Conservation (phyloP, 139 green algal species). For the Picochlorum sp. region DNA sequence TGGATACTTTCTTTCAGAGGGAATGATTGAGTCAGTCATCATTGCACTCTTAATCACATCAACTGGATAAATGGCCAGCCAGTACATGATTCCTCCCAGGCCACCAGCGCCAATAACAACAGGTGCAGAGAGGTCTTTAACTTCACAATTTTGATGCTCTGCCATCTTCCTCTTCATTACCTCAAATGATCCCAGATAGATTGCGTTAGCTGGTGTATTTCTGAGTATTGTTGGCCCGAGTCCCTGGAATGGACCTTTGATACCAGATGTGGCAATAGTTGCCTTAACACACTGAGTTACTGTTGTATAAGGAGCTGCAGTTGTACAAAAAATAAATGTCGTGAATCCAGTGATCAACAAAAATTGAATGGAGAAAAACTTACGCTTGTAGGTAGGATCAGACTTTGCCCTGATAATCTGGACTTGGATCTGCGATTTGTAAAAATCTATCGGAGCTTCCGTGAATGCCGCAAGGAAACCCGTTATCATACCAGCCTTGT, state of each 20-base stretch:
- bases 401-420: conserved; percentile 78
- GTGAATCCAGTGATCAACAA: background rate
- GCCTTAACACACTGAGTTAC: conserved; percentile 59
- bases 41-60: conserved; percentile 87
- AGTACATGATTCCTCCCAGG: conserved; percentile 76
- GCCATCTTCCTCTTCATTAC: conserved; percentile 65
- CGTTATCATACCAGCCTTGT: conserved; percentile 72
- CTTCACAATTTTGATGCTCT: conserved; percentile 16
- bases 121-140: conserved; percentile 21
- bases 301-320: conserved; percentile 71
- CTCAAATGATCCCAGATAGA: conserved; percentile 93
- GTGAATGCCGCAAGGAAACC: conserved; percentile 78
- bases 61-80: conserved; percentile 79
- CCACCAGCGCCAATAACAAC: conserved; percentile 44
- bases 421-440: conserved; percentile 92
- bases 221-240: conserved; percentile 72
- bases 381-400: conserved; percentile 77
- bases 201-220: conserved; percentile 84
- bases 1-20: conserved; percentile 58
- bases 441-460: conserved; percentile 92
- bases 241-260: conserved; percentile 78
- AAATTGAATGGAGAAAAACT: conserved; percentile 8
- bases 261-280: conserved; percentile 62
- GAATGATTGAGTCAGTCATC: conserved; percentile 75
- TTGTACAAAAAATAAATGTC: conserved; percentile 4